Evolutionary conservation across 2,329 filamentous ascomycete species (phyloP), one percentile per base, ranked within the genome.

Genomic region (Lachnellula cervina): DNA sequence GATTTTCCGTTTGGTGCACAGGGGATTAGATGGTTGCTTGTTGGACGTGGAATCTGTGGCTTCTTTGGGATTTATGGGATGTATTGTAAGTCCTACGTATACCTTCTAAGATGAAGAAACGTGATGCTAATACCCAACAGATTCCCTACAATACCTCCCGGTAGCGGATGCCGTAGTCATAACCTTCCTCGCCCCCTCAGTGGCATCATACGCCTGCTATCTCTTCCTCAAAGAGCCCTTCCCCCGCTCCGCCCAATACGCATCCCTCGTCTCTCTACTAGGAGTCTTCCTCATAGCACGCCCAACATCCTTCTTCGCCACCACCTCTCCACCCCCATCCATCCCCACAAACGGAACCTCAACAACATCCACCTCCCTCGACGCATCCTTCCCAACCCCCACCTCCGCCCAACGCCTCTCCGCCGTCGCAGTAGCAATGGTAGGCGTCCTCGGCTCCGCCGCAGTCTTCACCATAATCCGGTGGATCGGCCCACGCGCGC

Each of bases 131-230:
- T 37, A 52, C 16, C 3, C 7, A 16, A 5, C 54, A 78, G 77
- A 85, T 65, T 86, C 83, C 7, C 73, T 89, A 55, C 80, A 89
- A 67, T 95, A 95, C 65, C 80, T 96, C 3, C 89, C 90, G 0
- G 79, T 96, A 2, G 88, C 90, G 16, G 91, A 96, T 69, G 90
- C 91, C 2, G 94, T 89, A 0, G 91, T 96, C 35, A 87, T 97
- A 52, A 94, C 90, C 8, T 97, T 96, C 68, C 78, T 96, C 5
- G 83, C 88, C 0, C 92, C 92, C 0, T 87, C 86, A 14, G 77
- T 95, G 5, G 82, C 89, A 19, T 90, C 89, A 55, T 90, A 92
- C 74, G 80, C 88, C 17, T 96, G 90, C 69, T 90, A 88, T 37
- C 76, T 91, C 54, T 73, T 92, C 38, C 73, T 86, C 17, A 81